These are phyloP conservation scores for Coffea humblotiana DNA, from an alignment of 305 asterid genomes.

Conservation along the genomic window DNA sequence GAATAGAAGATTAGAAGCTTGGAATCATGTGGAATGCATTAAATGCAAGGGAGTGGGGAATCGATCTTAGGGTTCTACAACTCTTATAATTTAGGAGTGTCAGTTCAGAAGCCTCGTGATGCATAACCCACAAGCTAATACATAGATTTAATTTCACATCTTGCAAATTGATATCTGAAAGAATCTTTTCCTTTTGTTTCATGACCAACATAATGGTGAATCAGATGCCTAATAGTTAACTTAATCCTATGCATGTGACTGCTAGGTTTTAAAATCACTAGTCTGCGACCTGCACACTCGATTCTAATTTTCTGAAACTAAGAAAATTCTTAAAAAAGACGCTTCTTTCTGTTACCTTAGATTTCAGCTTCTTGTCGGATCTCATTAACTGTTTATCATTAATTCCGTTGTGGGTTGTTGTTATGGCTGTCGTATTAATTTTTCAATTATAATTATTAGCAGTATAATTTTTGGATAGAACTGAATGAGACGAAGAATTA, in stretches of 20 bases:
- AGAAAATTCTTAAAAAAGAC: not conserved
- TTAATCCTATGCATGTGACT: constrained; percentile 34
- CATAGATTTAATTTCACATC: constrained; percentile 17
- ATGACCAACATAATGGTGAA: constrained; percentile 25
- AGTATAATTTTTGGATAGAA: not conserved
- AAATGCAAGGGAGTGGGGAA: constrained; percentile 69
- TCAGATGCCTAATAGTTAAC: constrained; percentile 21
- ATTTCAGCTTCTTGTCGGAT: constrained; percentile 59
- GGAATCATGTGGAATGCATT: constrained; percentile 96
- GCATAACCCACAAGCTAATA: constrained; percentile 19
- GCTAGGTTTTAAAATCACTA: constrained; percentile 16
- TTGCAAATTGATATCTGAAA: constrained; percentile 17
- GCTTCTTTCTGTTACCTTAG: constrained; percentile 32
- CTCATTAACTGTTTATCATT: constrained; percentile 43
- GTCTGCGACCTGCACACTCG: constrained; percentile 26
- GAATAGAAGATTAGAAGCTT: constrained; percentile 76
- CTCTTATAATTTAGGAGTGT: constrained; percentile 43
- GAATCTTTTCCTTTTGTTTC: constrained; percentile 30
- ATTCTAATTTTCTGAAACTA: constrained; percentile 7
- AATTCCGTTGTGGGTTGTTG: constrained; percentile 32
- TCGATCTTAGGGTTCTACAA: constrained; percentile 49
- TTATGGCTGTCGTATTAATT: constrained; percentile 23
- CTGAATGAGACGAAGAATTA: not conserved
- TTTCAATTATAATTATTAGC: constrained; percentile 1
- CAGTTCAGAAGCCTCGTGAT: constrained; percentile 79